These are phyloP conservation scores for Pythium phragmitis DNA, from an alignment of 352 stramenopile genomes.

Conservation along the genomic window DNA sequence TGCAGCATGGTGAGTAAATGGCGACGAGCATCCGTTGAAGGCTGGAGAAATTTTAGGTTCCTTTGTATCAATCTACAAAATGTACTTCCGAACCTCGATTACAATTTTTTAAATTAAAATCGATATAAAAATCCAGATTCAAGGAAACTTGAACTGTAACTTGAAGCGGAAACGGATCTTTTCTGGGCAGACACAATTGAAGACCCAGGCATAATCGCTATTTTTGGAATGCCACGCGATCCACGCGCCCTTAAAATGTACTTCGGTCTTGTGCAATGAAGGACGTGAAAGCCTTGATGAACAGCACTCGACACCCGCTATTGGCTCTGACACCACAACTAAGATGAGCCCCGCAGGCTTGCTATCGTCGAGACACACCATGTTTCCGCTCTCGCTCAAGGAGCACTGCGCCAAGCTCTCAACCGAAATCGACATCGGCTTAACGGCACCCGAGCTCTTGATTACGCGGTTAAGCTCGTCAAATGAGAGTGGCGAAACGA, in stretches of 20 bases:
- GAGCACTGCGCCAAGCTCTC: conserved; percentile 9
- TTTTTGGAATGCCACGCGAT: not conserved
- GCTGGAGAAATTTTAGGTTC: too few species aligned
- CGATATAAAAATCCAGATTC: not conserved
- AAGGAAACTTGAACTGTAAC: too few species aligned
- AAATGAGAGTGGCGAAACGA: conserved; percentile 1
- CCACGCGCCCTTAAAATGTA: too few species aligned
- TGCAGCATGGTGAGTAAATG: too few species aligned
- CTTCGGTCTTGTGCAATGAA: too few species aligned
- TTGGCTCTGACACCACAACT: too few species aligned
- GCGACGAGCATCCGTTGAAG: too few species aligned
- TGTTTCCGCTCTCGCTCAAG: conserved; percentile 16
- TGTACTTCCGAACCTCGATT: not conserved
- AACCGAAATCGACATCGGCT: conserved; percentile 12
- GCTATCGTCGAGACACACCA: not conserved
- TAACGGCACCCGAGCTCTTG: not conserved
- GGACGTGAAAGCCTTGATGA: too few species aligned
- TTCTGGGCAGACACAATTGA: not conserved
- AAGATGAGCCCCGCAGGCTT: too few species aligned
- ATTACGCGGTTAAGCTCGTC: not conserved
- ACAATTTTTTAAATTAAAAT: too few species aligned
- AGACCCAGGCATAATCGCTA: not conserved
- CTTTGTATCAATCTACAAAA: too few species aligned
- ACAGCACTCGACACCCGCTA: too few species aligned
- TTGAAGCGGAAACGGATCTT: conserved; percentile 3